These are phyloP conservation scores for Ophiostoma sp. DNA, from an alignment of 2,329 filamentous ascomycete genomes.

Conservation along the genomic window DNA sequence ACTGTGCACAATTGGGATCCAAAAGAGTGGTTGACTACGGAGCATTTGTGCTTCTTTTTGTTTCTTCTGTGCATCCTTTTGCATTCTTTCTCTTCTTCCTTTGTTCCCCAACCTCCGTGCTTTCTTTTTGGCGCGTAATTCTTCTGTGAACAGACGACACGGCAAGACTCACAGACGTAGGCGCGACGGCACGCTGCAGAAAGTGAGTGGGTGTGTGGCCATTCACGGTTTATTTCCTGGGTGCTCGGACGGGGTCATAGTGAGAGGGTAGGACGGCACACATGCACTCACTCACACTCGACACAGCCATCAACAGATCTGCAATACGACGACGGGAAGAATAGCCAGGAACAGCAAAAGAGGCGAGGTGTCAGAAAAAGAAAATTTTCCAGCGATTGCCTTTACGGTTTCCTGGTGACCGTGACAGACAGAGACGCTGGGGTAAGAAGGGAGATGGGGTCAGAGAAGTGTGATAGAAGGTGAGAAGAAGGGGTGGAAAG, in stretches of 20 bases:
- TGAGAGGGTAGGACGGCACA: neutral
- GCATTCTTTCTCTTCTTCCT: neutral
- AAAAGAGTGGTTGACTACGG: neutral
- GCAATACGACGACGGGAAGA: neutral
- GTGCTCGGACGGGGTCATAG: neutral
- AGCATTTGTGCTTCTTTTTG: neutral
- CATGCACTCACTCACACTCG: neutral
- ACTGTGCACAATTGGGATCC: neutral
- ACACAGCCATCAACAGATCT: neutral
- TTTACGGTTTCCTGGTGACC: neutral
- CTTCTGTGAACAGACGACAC: neutral
- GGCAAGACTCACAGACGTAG: neutral
- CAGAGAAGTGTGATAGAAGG: neutral
- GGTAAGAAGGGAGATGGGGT: neutral
- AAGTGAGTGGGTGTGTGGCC: neutral
- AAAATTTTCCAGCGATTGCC: neutral
- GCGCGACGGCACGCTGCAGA: conserved; percentile 7
- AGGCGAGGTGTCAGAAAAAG: neutral
- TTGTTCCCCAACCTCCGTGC: neutral
- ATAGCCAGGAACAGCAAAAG: neutral
- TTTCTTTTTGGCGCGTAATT: too few relatives aligned
- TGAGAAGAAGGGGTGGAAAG: neutral
- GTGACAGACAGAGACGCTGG: neutral
- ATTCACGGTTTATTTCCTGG: neutral
- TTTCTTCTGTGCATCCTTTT: neutral